Conservation (phyloP, 2,329 filamentous ascomycete genomes). For the Mycogone perniciosa region DNA sequence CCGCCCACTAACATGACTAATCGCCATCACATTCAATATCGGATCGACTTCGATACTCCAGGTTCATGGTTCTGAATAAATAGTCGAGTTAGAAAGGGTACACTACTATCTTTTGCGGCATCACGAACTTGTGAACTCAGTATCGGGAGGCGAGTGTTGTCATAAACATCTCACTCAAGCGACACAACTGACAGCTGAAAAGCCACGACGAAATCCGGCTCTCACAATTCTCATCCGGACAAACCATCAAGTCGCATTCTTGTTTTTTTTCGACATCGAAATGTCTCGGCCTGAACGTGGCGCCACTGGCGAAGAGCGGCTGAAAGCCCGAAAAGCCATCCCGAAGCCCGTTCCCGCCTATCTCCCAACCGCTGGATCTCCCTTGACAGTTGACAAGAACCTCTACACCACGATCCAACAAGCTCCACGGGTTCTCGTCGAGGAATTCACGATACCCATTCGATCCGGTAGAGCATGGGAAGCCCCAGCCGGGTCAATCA, state of each 20-base stretch:
- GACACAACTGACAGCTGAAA: too few relatives aligned
- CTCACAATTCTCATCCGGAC: background rate
- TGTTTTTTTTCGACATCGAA: background rate
- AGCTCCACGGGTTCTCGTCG: slow-evolving; percentile 34
- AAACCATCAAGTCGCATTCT: background rate
- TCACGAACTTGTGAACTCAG: too few relatives aligned
- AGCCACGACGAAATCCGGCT: too few relatives aligned
- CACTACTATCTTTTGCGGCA: too few relatives aligned
- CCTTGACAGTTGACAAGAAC: slow-evolving; percentile 36
- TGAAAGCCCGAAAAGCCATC: slow-evolving; percentile 37
- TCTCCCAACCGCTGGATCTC: slow-evolving; percentile 37
- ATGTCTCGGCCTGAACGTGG: slow-evolving; percentile 11
- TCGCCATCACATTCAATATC: background rate
- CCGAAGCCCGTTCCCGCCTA: slow-evolving; percentile 45
- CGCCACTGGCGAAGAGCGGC: slow-evolving; percentile 29
- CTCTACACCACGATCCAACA: slow-evolving; percentile 57
- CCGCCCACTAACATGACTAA: background rate
- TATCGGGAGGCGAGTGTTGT: too few relatives aligned
- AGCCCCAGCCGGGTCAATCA: slow-evolving; percentile 60
- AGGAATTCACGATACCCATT: slow-evolving; percentile 61
- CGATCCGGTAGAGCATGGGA: slow-evolving; percentile 69
- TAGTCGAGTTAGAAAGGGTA: background rate
- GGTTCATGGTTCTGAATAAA: background rate
- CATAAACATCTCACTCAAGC: too few relatives aligned
- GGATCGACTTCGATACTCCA: too few relatives aligned